Base-by-base conservation (phyloP, 257 asterid species). In the Leptodermis oblonga region DNA sequence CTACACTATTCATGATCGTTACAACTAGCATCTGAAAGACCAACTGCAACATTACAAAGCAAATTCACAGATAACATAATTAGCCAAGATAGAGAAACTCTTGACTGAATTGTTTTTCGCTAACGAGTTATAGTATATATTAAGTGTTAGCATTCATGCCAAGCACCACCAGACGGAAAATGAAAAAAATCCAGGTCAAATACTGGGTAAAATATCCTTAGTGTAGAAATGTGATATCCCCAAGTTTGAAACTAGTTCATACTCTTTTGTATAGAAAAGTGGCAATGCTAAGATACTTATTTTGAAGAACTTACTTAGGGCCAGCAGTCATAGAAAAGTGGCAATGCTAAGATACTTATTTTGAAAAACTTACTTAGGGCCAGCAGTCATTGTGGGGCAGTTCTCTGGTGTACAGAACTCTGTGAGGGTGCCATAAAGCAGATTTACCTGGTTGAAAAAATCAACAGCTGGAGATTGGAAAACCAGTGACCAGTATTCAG, bases 331-430 rank as follows among this genome's bases (percentile, higher is more conserved):
- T 92, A 31, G 62, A 53, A 34, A 23, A 42, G n/a, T 36, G 31
- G 52, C 23, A 52, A n/a, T 18, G 36, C 10, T 26, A 67, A 67
- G 26, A 45, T 11, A 68, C 36, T 36, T 68, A 34, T 41, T 53
- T 18, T 51, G 39, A 36, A 54, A 23, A 68, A 83, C 96, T 62
- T 90, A 92, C 97, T 92, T 92, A 26, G 97, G 96, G 55, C 97
- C 98, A n/a, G 97, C 97, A 41, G 97, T 76, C 98, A 92, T 92
- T 64, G 95, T 90, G 25, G 92, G 98, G 85, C 98, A 92, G 86
- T 77, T 88, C 78, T 86, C 95, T 10, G 97, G 77, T 0, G 97
- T 92, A 61, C 98, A 92, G 83, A 92, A 92, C 83, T 89, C 96
- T 12, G 98, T 90, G 69, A 92, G 92, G 39, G 98, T 92, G 80